Base-by-base conservation (phyloP, 2,329 filamentous ascomycete genomes). In the Colletotrichum scovillei region DNA sequence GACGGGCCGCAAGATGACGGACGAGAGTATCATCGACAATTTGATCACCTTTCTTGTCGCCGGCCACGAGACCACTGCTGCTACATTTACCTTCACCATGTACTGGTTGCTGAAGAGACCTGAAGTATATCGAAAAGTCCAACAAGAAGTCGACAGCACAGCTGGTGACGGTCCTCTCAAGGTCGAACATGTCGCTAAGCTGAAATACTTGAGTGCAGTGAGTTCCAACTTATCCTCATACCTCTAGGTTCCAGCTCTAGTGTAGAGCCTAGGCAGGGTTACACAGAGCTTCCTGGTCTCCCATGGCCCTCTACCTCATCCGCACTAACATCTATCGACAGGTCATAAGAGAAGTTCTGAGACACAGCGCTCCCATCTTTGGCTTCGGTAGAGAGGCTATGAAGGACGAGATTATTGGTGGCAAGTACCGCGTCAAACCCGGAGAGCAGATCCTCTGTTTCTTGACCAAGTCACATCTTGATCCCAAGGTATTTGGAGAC, bases 31-130 rank as follows among this genome's bases (percentile, higher is more conserved):
- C 75, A 85, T 89, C 28, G 86, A 92, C 79, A 93, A 94, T 76
- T 88, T 94, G 82, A 89, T 92, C 67, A 93, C 91, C 0, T 93
- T 93, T 76, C 81, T 93, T 16, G 89, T 91, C 74, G 90, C 90
- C 62, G 89, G 91, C 5, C 91, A 93, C 76, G 92, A 93, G 74
- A 95, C 93, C 0, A 93, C 93, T 0, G 90, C 91, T 2, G 92
- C 92, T 2, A 82, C 92, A 6, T 81, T 94, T 7, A 88, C 91
- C 0, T 94, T 93, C 76, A 82, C 88, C 0, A 88, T 93, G 67
- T 92, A 91, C 78, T 86, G 92, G 69, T 84, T 95, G 3, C 80
- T 93, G 49, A 92, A 91, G 79, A 86, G 92, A 75, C 92, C 92
- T 0, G 85, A 88, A 1, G 85, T 85, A 1, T 90, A 92, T 74